Base-by-base conservation (phyloP, 805 yeast genomes). In the Sugiyamaella americana region DNA sequence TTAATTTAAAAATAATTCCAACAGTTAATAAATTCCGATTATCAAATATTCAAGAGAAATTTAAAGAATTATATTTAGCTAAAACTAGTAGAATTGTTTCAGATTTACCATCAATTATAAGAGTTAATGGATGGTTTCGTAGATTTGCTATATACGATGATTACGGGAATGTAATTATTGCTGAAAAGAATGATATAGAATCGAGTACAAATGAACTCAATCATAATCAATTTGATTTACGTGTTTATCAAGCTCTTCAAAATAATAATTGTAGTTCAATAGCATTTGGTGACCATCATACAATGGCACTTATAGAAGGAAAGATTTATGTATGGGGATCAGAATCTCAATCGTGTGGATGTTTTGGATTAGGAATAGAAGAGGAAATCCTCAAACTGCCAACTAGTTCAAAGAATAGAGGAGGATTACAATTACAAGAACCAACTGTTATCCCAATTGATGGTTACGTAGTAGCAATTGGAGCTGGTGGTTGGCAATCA, bases 401-500 rank as follows among this genome's bases (percentile, higher is more conserved):
- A 10, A 56, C 50, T 3, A 51, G 44, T 10, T 24, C 23, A 8
- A 22, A 43, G 16, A 11, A 29, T 5, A 30, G 44, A 3, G 8
- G 29, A 11, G 50, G 59, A 19, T 50, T 49, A 13, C 60, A 71
- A 1, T 26, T 58, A 10, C 51, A 54, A 1, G 66, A 60, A 22
- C 87, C 87, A 2, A 63, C 67, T 1, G 57, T 57, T 40, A 64
- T 76, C 4, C 53, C 62, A 2, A 47, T 68, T 1, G 51, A 52
- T 8, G 61, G 63, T 1, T 61, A 64, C 26, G 68, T 82, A 58
- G 61, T 82, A 18, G 79, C 80, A 0, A 73, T 83, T 29, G 74
- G 84, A 1, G 87, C 89, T 4, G 81, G 80, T 13, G 94, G 93
- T 1, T 84, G 91, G 91, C 93, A 84, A 48, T 75, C 87, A 4